Evolutionary conservation across 2,329 filamentous ascomycete species (phyloP).

Genomic region (Ustulina deusta): DNA sequence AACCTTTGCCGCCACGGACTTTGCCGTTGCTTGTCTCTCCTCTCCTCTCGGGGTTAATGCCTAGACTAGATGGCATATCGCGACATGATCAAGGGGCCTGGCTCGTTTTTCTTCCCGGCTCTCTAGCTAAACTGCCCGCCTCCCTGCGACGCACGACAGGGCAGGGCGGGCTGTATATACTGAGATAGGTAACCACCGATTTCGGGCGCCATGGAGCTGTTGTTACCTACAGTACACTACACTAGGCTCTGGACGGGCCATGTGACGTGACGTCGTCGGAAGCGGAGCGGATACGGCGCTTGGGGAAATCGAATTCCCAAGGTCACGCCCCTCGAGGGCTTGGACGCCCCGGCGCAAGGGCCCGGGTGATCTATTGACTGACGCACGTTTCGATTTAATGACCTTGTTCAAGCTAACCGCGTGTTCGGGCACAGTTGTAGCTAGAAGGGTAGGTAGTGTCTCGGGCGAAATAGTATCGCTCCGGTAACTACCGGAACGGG

Average conservation of each 20-base stretch:
- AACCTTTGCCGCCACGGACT: constrained; percentile 7
- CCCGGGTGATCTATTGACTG: constrained; percentile 1
- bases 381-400: not conserved
- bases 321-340: constrained; percentile 18
- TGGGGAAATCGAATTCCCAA: not conserved
- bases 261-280: constrained; percentile 30
- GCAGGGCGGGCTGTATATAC: constrained; percentile 4
- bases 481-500: not conserved
- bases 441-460: constrained; percentile 4
- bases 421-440: not conserved
- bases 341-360: not conserved
- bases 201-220: constrained; percentile 10
- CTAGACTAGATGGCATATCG: not conserved
- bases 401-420: not conserved
- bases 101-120: not conserved
- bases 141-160: not conserved
- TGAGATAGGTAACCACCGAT: constrained; percentile 9
- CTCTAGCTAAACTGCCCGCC: not conserved
- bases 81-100: not conserved
- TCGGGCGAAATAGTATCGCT: not conserved
- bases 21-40: constrained; percentile 21
- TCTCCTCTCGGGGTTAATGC: constrained; percentile 27
- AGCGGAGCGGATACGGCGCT: constrained; percentile 29
- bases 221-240: constrained; percentile 3
- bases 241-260: constrained; percentile 7